Evolutionary conservation across 2,329 filamentous ascomycete species (phyloP).

Genomic region (Stemphylium lycopersici): DNA sequence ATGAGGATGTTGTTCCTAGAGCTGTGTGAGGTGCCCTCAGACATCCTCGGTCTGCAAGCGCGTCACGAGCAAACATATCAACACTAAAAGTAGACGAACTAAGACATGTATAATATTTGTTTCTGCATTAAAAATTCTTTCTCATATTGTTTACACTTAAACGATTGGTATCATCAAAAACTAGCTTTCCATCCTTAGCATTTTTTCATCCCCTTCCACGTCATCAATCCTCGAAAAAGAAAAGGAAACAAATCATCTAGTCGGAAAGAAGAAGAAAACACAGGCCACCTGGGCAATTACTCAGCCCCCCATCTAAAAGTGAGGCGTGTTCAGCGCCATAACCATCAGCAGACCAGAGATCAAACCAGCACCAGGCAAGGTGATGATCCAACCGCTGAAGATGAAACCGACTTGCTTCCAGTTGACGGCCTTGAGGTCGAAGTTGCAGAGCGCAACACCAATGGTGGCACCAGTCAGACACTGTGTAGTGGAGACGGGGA

Average conservation of each 20-base stretch:
- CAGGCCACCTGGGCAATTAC: neutral
- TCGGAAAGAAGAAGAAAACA: neutral
- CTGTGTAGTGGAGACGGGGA: conserved; percentile 70
- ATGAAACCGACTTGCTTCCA: conserved; percentile 52
- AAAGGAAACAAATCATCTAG: neutral
- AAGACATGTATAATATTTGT: neutral
- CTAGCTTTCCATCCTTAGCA: neutral
- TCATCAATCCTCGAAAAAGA: neutral
- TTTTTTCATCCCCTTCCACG: neutral
- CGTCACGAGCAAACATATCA: too few species aligned
- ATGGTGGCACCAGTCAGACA: conserved; percentile 50
- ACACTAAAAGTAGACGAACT: too few species aligned
- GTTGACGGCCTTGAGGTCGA: conserved; percentile 50
- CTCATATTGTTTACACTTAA: neutral
- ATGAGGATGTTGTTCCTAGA: too few species aligned
- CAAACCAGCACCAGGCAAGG: conserved; percentile 51
- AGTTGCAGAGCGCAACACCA: conserved; percentile 39
- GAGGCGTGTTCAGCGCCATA: conserved; percentile 53
- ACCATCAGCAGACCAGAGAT: conserved; percentile 49
- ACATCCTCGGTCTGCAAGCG: too few species aligned
- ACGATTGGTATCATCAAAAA: conserved; percentile 6
- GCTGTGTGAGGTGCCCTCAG: too few species aligned
- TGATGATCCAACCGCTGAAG: conserved; percentile 52
- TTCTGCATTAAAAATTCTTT: neutral
- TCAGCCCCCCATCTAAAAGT: conserved; percentile 28